Evolutionary conservation across 1,284 basidiomycete species (phyloP).

Genomic region (Rhizopogon parksii): DNA sequence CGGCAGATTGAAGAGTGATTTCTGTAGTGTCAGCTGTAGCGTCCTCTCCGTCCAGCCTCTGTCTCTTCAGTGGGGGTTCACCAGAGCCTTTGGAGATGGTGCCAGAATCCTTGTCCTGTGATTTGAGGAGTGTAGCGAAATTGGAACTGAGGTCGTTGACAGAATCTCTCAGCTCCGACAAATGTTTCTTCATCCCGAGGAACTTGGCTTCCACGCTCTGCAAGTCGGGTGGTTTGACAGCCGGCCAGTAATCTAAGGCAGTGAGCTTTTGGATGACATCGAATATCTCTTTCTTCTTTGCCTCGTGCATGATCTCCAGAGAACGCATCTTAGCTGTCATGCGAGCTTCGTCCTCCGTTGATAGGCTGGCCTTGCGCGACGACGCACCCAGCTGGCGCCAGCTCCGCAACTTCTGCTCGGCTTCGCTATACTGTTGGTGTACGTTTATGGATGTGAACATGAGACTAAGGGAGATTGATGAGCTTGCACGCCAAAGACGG

Average conservation of each 20-base stretch:
- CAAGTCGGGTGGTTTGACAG: constrained; percentile 21
- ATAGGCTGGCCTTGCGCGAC: constrained; percentile 12
- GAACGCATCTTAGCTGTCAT: constrained; percentile 14
- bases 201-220: constrained; percentile 8
- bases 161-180: constrained; percentile 20
- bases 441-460: constrained; percentile 26
- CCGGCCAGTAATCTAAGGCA: constrained; percentile 24
- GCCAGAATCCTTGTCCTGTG: constrained; percentile 1
- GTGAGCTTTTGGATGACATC: constrained; percentile 22
- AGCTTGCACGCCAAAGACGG: constrained; percentile 1
- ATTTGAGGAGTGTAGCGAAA: constrained; percentile 19
- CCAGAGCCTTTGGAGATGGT: background rate
- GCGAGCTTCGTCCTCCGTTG: constrained; percentile 12
- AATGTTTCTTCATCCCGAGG: constrained; percentile 19
- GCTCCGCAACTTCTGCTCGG: constrained; percentile 25
- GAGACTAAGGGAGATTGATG: constrained; percentile 15
- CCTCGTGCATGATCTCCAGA: constrained; percentile 19
- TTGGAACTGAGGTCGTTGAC: constrained; percentile 21
- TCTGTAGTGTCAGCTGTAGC: constrained; percentile 6
- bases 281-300: constrained; percentile 26
- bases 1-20: constrained; percentile 15
- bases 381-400: constrained; percentile 18
- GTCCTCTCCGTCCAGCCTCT: constrained; percentile 17
- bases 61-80: constrained; percentile 11
- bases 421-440: constrained; percentile 24